Evolutionary conservation across 2,329 filamentous ascomycete species (phyloP).

Genomic region (Sclerotinia nivalis): DNA sequence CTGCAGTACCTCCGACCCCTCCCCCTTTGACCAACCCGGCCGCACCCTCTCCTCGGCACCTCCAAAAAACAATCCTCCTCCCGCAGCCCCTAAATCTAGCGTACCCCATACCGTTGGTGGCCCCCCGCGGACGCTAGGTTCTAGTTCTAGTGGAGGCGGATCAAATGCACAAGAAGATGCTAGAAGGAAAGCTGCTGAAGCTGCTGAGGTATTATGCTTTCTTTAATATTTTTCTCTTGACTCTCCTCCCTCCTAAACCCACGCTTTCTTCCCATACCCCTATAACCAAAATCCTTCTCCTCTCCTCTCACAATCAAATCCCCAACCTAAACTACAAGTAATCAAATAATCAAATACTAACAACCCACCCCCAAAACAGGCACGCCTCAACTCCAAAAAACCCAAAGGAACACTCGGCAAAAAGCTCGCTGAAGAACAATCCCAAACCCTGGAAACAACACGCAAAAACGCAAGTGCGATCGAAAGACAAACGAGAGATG

Average conservation of each 20-base stretch:
- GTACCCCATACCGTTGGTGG: constrained; percentile 55
- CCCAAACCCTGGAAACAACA: constrained; percentile 67
- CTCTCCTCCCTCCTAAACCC: too few relatives aligned
- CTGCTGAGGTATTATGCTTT: constrained; percentile 58
- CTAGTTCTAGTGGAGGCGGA: constrained; percentile 39
- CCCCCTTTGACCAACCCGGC: constrained; percentile 71
- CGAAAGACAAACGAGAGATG: constrained; percentile 61
- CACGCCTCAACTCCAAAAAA: not conserved
- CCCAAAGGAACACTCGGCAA: constrained; percentile 53
- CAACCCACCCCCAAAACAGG: not conserved
- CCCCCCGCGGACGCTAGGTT: constrained; percentile 65
- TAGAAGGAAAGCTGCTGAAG: constrained; percentile 71
- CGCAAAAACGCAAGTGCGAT: constrained; percentile 67
- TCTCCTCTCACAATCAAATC: too few relatives aligned
- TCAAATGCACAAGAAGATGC: constrained; percentile 50
- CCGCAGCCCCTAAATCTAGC: constrained; percentile 42
- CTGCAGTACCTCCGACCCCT: constrained; percentile 71
- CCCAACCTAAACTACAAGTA: not conserved
- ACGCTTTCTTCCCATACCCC: not conserved
- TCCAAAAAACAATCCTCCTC: constrained; percentile 46
- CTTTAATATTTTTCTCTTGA: too few relatives aligned
- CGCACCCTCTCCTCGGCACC: constrained; percentile 63
- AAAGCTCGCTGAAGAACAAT: constrained; percentile 74
- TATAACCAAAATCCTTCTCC: not conserved
- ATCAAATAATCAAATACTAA: not conserved